Base-by-base conservation (phyloP, 345 rosid genomes). In the Gossypioides kirkii region DNA sequence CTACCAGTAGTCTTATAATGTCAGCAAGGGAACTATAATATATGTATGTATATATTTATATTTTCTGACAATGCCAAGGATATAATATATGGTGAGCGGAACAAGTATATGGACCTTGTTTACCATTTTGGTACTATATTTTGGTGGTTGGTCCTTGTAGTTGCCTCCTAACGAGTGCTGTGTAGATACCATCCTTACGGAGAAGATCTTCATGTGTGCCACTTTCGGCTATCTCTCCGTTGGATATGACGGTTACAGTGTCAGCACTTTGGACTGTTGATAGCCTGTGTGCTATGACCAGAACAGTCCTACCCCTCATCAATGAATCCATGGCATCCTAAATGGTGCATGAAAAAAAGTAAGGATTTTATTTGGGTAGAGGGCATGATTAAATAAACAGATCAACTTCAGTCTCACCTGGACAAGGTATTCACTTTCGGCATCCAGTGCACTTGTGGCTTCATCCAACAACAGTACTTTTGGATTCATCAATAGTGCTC, bases 251-350 rank as follows among this genome's bases (percentile, higher is more conserved):
- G 2, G 95, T 97, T 10, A 94, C 98, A 10, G 72, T 87, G 55
- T 94, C 89, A 65, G 97, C 98, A 25, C 87, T 90, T 85, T 90
- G 81, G 52, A 94, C 97, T 0, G 98, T 94, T 8, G 98, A 94
- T 12, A 92, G 84, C 82, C 97, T 80, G 83, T 94, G 98, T 43
- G 98, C 98, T 81, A 92, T 94, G 16, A 94, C 97, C 20, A 94
- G 87, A 62, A 94, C 98, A 11, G 97, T 94, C 85, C 98, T 89
- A 36, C 97, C 95, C 61, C 71, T 86, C 98, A 92, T 94, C 58
- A 94, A 81, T 54, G 97, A 90, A 72, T 94, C 98, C 97, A 94
- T 90, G 0, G 98, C 98, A 78, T 94, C 98, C 98, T 94, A 20
- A 5, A 12, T 10, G 22, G 60, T 46, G n/a, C 50, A 54, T 14